Evolutionary conservation across 1,139 yeast genomes (phyloP), one percentile per base, ranked within the genome.

Genomic region (Saccharomyces hybrid): DNA sequence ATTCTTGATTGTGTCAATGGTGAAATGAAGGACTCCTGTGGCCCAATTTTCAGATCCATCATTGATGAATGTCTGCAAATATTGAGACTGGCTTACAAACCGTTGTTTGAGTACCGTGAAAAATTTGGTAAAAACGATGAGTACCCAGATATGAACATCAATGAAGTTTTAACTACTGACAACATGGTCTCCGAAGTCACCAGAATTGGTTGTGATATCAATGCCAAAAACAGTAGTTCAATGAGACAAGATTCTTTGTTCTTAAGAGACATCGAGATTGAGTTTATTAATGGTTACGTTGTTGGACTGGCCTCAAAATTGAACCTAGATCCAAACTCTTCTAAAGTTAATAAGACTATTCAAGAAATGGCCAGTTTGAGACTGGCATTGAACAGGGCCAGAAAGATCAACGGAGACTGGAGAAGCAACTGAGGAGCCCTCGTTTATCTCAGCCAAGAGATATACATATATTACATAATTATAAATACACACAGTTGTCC

Each of bases 211-310:
- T 70, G 77, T 4, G 78, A 80, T 11, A 73, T 82, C 46, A 70
- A 76, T 25, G 76, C 79, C 0, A 68, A 75, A 49, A 93, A 90
- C 70, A 81, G 85, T 52, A 83, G 95, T 7, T 88, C 96, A 1
- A 93, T 91, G 98, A 78, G 96, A 62, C 89, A 87, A 60, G 98
- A 91, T 63, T 77, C 86, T 1, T 68, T 80, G 49, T 74, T 77
- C 58, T 73, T 82, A 53, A 76, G 83, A 59, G 76, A 74, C 27
- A 85, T 95, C 0, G 99, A 91, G 65, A 79, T 91, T 31, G 85
- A 84, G 56, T 85, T 79, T 68, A 83, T 91, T 56, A 91, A 89
- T 65, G 96, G 96, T 2, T 84, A 80, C 64, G 75, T 90, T 14
- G 79, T 76, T 5, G 66, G 63, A 13, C 70, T 83, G 55, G 96